phyloP scores from a whole-genome alignment of 257 asterid genomes.

The Nicotiana obtusifolia region DNA sequence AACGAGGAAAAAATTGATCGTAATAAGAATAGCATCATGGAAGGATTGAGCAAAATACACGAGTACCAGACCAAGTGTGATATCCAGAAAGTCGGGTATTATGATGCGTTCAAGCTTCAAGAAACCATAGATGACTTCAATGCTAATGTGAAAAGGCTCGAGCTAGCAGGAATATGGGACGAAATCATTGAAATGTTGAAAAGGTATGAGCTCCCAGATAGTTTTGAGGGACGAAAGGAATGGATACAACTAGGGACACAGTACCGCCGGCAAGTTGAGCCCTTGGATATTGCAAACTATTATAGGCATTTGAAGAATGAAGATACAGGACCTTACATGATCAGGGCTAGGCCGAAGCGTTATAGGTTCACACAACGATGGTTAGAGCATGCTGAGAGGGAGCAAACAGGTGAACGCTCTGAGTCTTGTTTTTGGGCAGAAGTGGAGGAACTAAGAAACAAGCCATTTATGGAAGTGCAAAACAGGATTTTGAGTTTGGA shows the following conservation, averaged over 20 bases:
- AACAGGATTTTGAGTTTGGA: conserved; percentile 44
- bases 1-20: conserved; percentile 54
- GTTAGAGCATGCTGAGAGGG: conserved; percentile 69
- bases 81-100: conserved; percentile 64
- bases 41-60: conserved; percentile 45
- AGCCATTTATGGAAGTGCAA: conserved; percentile 35
- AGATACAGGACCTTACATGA: conserved; percentile 84
- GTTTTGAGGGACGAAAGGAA: conserved; percentile 68
- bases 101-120: conserved; percentile 74
- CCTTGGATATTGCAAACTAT: conserved; percentile 84
- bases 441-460: conserved; percentile 69
- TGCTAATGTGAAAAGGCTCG: conserved; percentile 57
- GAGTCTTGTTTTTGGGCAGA: conserved; percentile 88
- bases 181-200: conserved; percentile 67
- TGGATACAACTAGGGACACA: conserved; percentile 71
- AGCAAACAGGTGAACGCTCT: conserved; percentile 27
- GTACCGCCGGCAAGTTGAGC: conserved; percentile 68
- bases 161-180: conserved; percentile 74
- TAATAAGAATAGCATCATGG: conserved; percentile 38
- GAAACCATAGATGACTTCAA: conserved; percentile 48
- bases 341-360: conserved; percentile 61
- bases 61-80: conserved; percentile 65
- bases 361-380: conserved; percentile 65
- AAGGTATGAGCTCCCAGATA: conserved; percentile 72
- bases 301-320: conserved; percentile 65